Evolutionary conservation across 2,329 filamentous ascomycete genomes (phyloP).

Genomic region (Tolypocladium cylindrosporum): DNA sequence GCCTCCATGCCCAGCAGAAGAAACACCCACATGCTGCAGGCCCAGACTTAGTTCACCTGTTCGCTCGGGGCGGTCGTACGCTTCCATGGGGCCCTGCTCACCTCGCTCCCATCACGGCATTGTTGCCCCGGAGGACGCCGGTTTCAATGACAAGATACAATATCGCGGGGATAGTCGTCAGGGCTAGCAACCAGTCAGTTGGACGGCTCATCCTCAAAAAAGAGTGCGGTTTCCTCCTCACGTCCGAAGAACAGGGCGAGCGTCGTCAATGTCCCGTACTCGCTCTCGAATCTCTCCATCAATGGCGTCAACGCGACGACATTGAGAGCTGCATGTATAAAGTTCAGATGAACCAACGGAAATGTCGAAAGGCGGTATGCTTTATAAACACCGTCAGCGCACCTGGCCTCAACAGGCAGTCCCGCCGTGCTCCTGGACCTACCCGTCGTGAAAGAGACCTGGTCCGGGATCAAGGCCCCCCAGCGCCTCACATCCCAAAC

Average conservation of each 20-base stretch:
- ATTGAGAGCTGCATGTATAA: conserved; percentile 76
- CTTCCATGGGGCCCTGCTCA: conserved; percentile 25
- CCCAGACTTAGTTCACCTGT: neutral
- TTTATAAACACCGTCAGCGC: conserved; percentile 23
- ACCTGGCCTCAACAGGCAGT: neutral
- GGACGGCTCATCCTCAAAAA: too few species aligned
- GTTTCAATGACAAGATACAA: conserved; percentile 74
- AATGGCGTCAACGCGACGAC: conserved; percentile 73
- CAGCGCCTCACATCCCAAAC: conserved; percentile 65
- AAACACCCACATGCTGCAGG: conserved; percentile 77
- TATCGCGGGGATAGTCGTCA: conserved; percentile 73
- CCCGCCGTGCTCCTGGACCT: conserved; percentile 9
- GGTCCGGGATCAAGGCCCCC: conserved; percentile 68
- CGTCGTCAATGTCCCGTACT: conserved; percentile 85
- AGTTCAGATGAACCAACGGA: conserved; percentile 71
- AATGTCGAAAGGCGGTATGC: conserved; percentile 92
- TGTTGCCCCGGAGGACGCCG: conserved; percentile 60
- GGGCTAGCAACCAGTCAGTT: conserved; percentile 34
- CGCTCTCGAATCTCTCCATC: conserved; percentile 84
- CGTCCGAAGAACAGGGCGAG: conserved; percentile 82
- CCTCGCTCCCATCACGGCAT: conserved; percentile 73
- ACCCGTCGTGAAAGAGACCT: conserved; percentile 65
- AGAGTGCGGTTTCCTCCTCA: conserved; percentile 37
- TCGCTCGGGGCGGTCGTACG: neutral
- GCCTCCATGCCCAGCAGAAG: conserved; percentile 76